These are phyloP conservation scores for Guadua angustifolia DNA, from an alignment of 176 grass and related monocot genomes.

Conservation along the genomic window DNA sequence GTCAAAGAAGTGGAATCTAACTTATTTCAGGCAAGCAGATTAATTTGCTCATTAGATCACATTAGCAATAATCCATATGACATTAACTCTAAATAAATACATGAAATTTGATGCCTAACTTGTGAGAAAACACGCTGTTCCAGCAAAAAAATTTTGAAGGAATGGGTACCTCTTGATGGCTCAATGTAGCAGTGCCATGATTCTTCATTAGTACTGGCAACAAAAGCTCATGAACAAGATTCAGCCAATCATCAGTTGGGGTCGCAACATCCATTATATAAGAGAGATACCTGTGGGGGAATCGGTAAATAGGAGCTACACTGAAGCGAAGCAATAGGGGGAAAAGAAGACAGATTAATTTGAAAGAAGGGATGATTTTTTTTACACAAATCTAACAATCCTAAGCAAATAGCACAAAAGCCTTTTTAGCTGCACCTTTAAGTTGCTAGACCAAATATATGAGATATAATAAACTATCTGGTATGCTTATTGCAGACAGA, in stretches of 20 bases:
- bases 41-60: background rate
- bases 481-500: background rate
- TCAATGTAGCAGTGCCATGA: constrained; percentile 64
- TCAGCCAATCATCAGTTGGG: constrained; percentile 89
- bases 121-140: background rate
- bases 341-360: constrained; percentile 8
- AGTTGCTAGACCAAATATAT: constrained; percentile 6
- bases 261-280: constrained; percentile 99
- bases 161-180: constrained; percentile 86
- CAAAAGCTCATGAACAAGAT: constrained; percentile 83
- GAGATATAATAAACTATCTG: constrained; percentile 4
- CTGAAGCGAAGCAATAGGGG: background rate
- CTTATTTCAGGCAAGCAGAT: constrained; percentile 33
- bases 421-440: background rate
- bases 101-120: constrained; percentile 5
- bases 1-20: constrained; percentile 4
- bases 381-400: background rate
- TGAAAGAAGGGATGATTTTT: background rate
- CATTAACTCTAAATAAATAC: constrained; percentile 15
- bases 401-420: background rate
- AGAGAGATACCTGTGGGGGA: constrained; percentile 74
- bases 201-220: constrained; percentile 88
- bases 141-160: constrained; percentile 22
- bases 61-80: constrained; percentile 5
- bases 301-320: constrained; percentile 30